Evolutionary conservation across 768 basidiomycete species (phyloP), one percentile per base, ranked within the genome.

Genomic region (Tephrocybe rancida): DNA sequence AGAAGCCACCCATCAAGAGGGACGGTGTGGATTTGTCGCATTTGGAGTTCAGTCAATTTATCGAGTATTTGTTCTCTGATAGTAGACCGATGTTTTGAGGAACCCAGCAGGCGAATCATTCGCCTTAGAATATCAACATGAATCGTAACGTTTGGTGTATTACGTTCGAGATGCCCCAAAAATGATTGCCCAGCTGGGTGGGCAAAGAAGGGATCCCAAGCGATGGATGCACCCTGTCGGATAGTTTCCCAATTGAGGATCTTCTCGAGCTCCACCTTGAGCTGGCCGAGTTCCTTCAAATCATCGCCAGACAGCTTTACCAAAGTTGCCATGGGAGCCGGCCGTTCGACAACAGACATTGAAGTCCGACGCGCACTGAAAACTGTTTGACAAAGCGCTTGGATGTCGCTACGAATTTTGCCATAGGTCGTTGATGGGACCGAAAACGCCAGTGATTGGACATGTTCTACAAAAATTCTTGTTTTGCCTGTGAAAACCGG

Each of bases 131-230:
- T 19, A 51, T 84, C 77, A 4, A 70, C 62, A 45, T 73, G 68
- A 39, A 90, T 76, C 25, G 67, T 62, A 19, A 88, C 67, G 0
- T 68, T 73, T 0, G 70, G 66, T 42, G 77, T 61, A 9, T 57
- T 52, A 1, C 51, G 55, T 50, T 82, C 73, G 10, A 90, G 50
- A 0, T 71, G 64, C 0, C 69, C 59, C 43, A 92, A 48, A 63
- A 79, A 90, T 0, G 13, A 19, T 0, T 43, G 35, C 0, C 87
- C 87, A 5, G 67, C 67, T 0, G 59, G 52, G 3, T 72, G 57
- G 19, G 63, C 62, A 55, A 92, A 86, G 66, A 82, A 90, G 3
- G 74, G 70, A 54, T 91, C 85, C 89, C 89, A 92, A 7, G 80
- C 69, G 1, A 75, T 68, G 35, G 79, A 78, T 25, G 77, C 81